phyloP scores from a whole-genome alignment of 2,329 filamentous ascomycete genomes.

The Apiospora phragmitis region DNA sequence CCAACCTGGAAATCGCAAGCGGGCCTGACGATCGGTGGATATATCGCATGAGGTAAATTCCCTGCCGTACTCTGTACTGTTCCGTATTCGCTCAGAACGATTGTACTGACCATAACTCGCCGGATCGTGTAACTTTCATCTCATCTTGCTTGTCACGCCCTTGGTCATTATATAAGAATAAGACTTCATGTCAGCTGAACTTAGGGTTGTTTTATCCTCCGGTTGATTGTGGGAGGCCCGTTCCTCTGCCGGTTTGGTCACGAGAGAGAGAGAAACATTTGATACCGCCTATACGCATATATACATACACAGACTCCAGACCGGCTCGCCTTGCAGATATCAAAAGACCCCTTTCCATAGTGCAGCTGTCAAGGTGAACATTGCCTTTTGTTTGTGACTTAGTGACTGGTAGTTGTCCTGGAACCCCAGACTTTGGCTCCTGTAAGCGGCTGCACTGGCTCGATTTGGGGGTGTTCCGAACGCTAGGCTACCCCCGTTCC shows the following conservation, averaged over 20 bases:
- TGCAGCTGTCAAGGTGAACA: not conserved
- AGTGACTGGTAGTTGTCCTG: not conserved
- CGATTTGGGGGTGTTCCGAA: constrained; percentile 1
- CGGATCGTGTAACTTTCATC: not conserved
- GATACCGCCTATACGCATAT: not conserved
- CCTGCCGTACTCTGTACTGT: not conserved
- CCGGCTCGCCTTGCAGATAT: not conserved
- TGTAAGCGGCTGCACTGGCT: not conserved
- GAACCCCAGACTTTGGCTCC: constrained; percentile 2
- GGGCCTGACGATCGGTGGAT: not conserved
- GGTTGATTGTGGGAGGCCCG: not conserved
- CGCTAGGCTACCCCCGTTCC: not conserved
- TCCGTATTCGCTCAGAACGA: too few relatives aligned
- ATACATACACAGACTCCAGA: not conserved
- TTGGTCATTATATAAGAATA: not conserved
- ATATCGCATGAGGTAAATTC: not conserved
- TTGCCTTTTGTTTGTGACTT: not conserved
- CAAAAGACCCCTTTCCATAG: not conserved
- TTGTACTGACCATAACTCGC: not conserved
- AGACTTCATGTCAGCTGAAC: not conserved
- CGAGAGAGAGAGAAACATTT: not conserved
- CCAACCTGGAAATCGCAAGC: not conserved
- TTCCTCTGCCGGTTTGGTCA: not conserved
- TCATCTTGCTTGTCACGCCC: not conserved
- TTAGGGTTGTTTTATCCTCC: not conserved